These are phyloP conservation scores for Malania oleifera DNA, from an alignment of 164 flowering plant genomes.

Conservation along the genomic window DNA sequence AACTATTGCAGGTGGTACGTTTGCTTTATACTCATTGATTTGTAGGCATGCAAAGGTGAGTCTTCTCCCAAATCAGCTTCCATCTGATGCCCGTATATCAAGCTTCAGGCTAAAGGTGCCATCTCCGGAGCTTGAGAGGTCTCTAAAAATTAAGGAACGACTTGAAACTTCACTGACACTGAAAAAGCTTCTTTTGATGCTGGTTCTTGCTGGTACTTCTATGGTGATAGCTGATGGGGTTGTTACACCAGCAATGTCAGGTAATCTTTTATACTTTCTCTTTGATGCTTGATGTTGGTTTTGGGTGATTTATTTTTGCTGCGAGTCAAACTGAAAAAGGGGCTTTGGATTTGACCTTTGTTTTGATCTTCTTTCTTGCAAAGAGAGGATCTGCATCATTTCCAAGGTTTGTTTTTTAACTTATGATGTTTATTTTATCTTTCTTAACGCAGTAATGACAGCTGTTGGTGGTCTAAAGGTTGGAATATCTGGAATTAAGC, in stretches of 20 bases:
- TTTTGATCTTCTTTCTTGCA: background rate
- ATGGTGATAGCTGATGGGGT: conserved; percentile 97
- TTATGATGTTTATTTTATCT: background rate
- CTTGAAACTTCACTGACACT: conserved; percentile 75
- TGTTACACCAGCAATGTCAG: conserved; percentile 99
- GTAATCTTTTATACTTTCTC: conserved; percentile 28
- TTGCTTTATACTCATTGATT: conserved; percentile 93
- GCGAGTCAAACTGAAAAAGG: background rate
- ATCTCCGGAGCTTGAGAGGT: conserved; percentile 95
- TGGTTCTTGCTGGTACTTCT: conserved; percentile 94
- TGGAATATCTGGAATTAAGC: conserved; percentile 60
- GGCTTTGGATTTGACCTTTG: background rate
- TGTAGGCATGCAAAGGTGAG: conserved; percentile 98
- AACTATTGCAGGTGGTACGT: conserved; percentile 83
- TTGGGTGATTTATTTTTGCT: background rate
- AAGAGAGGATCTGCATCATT: background rate
- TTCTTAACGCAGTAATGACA: conserved; percentile 67
- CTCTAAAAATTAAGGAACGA: conserved; percentile 83
- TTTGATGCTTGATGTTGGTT: background rate
- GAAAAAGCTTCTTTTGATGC: conserved; percentile 75
- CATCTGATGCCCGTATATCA: conserved; percentile 98
- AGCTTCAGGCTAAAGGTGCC: conserved; percentile 98
- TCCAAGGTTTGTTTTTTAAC: background rate
- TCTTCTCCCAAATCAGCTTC: conserved; percentile 96
- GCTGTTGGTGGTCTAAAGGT: conserved; percentile 91